These are phyloP conservation scores for Neotropicomus parvogracilis DNA, from an alignment of 1,284 basidiomycete species.

Conservation along the genomic window DNA sequence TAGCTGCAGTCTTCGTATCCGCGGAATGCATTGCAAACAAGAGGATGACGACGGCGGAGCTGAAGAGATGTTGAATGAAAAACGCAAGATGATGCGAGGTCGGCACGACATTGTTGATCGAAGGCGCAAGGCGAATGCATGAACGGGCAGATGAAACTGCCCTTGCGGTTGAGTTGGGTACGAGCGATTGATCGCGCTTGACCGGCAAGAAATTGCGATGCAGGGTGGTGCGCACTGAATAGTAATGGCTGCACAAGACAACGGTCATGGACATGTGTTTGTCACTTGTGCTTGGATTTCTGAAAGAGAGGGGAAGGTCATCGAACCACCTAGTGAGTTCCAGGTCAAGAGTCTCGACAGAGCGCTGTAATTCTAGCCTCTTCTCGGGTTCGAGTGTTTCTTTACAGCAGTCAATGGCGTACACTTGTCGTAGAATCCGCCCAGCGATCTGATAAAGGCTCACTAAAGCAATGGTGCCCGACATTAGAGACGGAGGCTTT, in stretches of 20 bases:
- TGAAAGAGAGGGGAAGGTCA: slow-evolving; percentile 68
- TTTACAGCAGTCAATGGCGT: slow-evolving; percentile 70
- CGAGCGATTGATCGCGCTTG: slow-evolving; percentile 60
- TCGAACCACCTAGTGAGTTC: slow-evolving; percentile 81
- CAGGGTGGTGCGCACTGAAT: slow-evolving; percentile 82
- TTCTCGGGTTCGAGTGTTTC: slow-evolving; percentile 71
- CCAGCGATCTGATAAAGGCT: slow-evolving; percentile 81
- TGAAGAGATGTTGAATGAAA: slow-evolving; percentile 89
- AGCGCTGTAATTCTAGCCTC: slow-evolving; percentile 66
- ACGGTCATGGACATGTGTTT: slow-evolving; percentile 82
- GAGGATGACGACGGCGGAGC: slow-evolving; percentile 83
- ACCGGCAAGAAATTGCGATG: slow-evolving; percentile 86
- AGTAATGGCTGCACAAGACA: slow-evolving; percentile 87
- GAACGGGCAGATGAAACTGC: slow-evolving; percentile 75
- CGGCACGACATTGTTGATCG: slow-evolving; percentile 81
- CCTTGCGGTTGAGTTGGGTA: slow-evolving; percentile 68
- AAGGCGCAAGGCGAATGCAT: slow-evolving; percentile 80
- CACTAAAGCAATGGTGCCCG: slow-evolving; percentile 72
- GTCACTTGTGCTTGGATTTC: slow-evolving; percentile 65
- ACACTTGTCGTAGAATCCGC: slow-evolving; percentile 77
- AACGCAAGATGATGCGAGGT: slow-evolving; percentile 87
- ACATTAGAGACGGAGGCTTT: slow-evolving; percentile 67
- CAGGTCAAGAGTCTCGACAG: slow-evolving; percentile 73
- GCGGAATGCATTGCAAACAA: slow-evolving; percentile 83
- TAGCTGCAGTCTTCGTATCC: slow-evolving; percentile 61